Percentiles rank a stretch among this genome's conserved stretches.
phyloP scores from a whole-genome alignment of 2,329 filamentous ascomycete genomes.

The Aspergillus sp. region DNA sequence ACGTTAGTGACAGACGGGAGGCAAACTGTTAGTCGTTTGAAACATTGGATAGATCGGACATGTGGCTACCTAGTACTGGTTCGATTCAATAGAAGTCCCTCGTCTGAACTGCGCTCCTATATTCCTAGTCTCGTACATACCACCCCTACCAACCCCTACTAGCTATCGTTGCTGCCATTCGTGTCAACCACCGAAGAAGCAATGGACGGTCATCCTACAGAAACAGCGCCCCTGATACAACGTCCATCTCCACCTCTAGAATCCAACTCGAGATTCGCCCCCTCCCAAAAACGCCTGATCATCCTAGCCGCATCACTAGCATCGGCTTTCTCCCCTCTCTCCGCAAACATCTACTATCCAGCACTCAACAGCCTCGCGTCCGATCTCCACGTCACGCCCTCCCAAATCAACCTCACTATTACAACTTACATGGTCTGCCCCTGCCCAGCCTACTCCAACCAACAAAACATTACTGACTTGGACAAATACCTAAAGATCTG shows the following conservation, averaged over 20 bases:
- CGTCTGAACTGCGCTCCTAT: background rate
- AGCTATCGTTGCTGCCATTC: no score
- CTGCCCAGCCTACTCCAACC: background rate
- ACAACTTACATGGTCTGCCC: constrained; percentile 34
- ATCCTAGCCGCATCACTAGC: constrained; percentile 39
- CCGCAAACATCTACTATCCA: constrained; percentile 47
- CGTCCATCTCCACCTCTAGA: background rate
- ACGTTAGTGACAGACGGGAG: background rate
- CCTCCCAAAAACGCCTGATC: constrained; percentile 35
- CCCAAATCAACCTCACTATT: constrained; percentile 28
- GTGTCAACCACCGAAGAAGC: no score
- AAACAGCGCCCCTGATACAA: constrained; percentile 21
- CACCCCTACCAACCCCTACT: no score
- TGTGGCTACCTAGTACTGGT: background rate
- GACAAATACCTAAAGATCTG: constrained; percentile 35
- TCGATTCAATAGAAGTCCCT: background rate
- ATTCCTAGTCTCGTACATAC: background rate
- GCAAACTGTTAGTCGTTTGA: background rate
- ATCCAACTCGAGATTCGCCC: constrained; percentile 34
- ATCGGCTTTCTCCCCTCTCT: constrained; percentile 44
- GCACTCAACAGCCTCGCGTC: constrained; percentile 34
- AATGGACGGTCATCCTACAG: background rate
- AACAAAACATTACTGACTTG: background rate
- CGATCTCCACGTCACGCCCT: constrained; percentile 28
- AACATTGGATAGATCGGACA: background rate